Conservation (phyloP, 106 monocot genomes). For the Allium cepa region DNA sequence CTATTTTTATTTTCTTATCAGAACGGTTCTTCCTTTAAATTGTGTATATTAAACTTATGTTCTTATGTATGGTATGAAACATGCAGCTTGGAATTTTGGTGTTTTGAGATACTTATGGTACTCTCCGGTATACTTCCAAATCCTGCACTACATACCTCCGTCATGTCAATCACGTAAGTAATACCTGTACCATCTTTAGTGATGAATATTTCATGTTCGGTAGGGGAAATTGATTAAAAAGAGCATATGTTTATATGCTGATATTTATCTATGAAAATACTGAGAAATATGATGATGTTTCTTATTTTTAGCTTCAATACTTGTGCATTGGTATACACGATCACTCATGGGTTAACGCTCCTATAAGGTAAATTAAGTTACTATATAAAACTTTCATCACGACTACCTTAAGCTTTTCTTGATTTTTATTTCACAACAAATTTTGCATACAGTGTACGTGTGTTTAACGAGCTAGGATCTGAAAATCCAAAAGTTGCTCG, state of each 20-base stretch:
- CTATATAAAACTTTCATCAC: neutral
- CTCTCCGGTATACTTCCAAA: conserved; percentile 15
- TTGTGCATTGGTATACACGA: conserved; percentile 25
- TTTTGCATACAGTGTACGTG: conserved; percentile 33
- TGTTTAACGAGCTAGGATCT: conserved; percentile 75
- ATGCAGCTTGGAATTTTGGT: conserved; percentile 13
- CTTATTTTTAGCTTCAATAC: conserved; percentile 31
- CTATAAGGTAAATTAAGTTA: conserved; percentile 21
- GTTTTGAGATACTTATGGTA: conserved; percentile 10
- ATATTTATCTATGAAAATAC: neutral
- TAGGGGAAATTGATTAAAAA: neutral
- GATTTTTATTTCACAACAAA: neutral
- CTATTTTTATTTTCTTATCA: neutral
- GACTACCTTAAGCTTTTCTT: neutral
- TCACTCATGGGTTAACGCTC: conserved; percentile 30
- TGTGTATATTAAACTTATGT: neutral
- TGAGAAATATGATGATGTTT: neutral
- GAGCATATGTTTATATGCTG: neutral
- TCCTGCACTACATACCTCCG: conserved; percentile 24
- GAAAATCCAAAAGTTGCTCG: conserved; percentile 36
- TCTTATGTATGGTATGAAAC: neutral
- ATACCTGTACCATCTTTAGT: neutral
- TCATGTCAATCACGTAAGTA: conserved; percentile 14
- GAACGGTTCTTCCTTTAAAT: too few species aligned
- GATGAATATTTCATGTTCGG: neutral